Evolutionary conservation across 192 early-diverging fungal species (phyloP).

Genomic region (Mortierella claussenii): DNA sequence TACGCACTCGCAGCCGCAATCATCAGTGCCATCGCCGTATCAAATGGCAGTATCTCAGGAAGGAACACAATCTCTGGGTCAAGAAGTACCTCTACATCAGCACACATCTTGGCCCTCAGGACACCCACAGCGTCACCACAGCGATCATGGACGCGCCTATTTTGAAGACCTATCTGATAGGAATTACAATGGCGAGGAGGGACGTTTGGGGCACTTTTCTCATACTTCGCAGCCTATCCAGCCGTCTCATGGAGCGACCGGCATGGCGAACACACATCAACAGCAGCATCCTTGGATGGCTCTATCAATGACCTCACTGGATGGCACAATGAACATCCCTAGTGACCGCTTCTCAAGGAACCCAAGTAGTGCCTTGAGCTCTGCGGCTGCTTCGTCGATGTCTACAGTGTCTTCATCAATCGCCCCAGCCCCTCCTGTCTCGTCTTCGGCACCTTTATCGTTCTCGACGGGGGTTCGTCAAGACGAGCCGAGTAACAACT

Average conservation of each 20-base stretch:
- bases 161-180: not conserved
- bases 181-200: not conserved
- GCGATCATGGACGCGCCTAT: slow-evolving; percentile 18
- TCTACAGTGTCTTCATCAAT: not conserved
- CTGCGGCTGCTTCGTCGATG: not conserved
- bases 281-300: slow-evolving; percentile 17
- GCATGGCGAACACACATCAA: not conserved
- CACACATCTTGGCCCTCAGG: not conserved
- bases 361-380: not conserved
- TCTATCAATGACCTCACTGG: slow-evolving; percentile 38
- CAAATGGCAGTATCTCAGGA: slow-evolving; percentile 2
- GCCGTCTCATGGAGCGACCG: too few species aligned
- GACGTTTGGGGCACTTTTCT: not conserved
- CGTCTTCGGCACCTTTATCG: not conserved
- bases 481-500: slow-evolving; percentile 4
- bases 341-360: slow-evolving; percentile 8
- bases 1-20: not conserved
- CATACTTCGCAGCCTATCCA: not conserved
- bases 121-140: slow-evolving; percentile 17
- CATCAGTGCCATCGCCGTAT: not conserved
- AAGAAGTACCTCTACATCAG: not conserved
- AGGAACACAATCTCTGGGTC: not conserved
- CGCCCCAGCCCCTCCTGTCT: too few species aligned
- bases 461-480: not conserved
- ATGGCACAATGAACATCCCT: slow-evolving; percentile 14